These are phyloP conservation scores for Alternaria infectoria DNA, from an alignment of 2,329 filamentous ascomycete genomes.

Conservation along the genomic window DNA sequence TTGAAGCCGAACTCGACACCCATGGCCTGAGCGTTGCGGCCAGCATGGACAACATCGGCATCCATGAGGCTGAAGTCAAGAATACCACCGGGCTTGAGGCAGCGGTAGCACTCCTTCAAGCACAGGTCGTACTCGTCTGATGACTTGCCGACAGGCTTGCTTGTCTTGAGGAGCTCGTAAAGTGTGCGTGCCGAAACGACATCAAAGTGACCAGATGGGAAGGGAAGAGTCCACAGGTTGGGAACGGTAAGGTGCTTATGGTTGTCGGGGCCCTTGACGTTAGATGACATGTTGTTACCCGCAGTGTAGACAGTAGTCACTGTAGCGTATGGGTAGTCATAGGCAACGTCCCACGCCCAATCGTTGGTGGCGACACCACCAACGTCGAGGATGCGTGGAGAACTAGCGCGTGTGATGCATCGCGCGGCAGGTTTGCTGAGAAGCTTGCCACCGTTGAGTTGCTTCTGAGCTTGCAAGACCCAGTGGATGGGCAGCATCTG, in stretches of 20 bases:
- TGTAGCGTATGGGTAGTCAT: conserved; percentile 82
- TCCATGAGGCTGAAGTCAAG: conserved; percentile 91
- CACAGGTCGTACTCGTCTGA: conserved; percentile 86
- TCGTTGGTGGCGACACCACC: conserved; percentile 85
- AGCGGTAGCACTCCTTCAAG: conserved; percentile 83
- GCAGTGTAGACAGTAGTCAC: conserved; percentile 83
- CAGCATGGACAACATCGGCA: conserved; percentile 85
- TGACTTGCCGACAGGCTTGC: conserved; percentile 56
- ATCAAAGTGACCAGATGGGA: conserved; percentile 85
- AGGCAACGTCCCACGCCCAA: conserved; percentile 94
- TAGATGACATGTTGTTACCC: conserved; percentile 47
- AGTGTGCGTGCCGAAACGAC: conserved; percentile 88
- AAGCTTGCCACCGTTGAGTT: conserved; percentile 66
- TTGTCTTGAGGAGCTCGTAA: conserved; percentile 78
- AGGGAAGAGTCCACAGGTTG: conserved; percentile 80
- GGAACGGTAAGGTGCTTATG: conserved; percentile 83
- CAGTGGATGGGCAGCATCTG: conserved; percentile 69
- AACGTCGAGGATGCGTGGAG: conserved; percentile 80
- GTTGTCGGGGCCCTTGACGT: conserved; percentile 79
- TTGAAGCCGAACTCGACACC: conserved; percentile 92
- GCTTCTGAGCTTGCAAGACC: conserved; percentile 67
- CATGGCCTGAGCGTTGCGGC: conserved; percentile 78
- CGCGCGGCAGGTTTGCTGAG: conserved; percentile 57
- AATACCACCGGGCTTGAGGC: conserved; percentile 91
- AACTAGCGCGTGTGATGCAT: conserved; percentile 62